Evolutionary conservation across 805 yeast species (phyloP).

Genomic region (Saccharomycodes ludwigii): DNA sequence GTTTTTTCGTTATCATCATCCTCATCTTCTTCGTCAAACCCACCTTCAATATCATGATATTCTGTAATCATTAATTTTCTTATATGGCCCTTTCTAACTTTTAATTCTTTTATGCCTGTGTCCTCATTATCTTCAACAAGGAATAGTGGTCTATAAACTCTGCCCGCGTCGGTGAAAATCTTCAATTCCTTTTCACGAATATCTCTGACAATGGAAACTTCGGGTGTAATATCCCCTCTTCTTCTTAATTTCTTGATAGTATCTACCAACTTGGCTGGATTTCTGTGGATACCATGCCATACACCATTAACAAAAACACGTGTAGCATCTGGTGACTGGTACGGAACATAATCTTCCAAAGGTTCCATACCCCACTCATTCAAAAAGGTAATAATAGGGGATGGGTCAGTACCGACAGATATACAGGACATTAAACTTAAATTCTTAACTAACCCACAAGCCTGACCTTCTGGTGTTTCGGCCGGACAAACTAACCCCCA

Average conservation of each 20-base stretch:
- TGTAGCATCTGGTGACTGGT: constrained; percentile 80
- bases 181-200: constrained; percentile 93
- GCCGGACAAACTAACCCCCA: constrained; percentile 99
- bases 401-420: constrained; percentile 95
- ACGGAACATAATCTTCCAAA: constrained; percentile 88
- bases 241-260: constrained; percentile 88
- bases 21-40: no score
- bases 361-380: constrained; percentile 99
- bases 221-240: constrained; percentile 90
- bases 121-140: constrained; percentile 79
- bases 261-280: constrained; percentile 82
- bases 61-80: constrained; percentile 54
- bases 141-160: constrained; percentile 94
- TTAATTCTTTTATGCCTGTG: constrained; percentile 53
- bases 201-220: constrained; percentile 93
- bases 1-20: constrained; percentile 37
- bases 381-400: constrained; percentile 81
- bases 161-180: constrained; percentile 96
- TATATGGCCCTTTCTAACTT: constrained; percentile 75
- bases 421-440: constrained; percentile 94
- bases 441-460: constrained; percentile 97
- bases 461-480: constrained; percentile 99
- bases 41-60: constrained; percentile 42
- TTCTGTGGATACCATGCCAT: constrained; percentile 98
- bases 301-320: constrained; percentile 96